phyloP scores from a whole-genome alignment of 495 filamentous ascomycete genomes.

The Podospora appendiculata region DNA sequence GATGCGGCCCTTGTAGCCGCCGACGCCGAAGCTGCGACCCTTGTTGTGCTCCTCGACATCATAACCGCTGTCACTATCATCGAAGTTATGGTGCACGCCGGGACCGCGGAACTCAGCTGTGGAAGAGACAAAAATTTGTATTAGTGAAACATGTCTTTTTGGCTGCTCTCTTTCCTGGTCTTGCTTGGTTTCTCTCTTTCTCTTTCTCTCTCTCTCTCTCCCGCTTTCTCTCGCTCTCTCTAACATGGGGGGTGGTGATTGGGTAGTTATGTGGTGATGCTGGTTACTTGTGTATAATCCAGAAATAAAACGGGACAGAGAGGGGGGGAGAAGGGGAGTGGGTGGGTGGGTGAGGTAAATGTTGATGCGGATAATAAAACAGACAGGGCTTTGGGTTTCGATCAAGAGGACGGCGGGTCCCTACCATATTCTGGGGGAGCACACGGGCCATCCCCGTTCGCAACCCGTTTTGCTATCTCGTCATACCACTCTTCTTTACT shows the following conservation, averaged over 20 bases:
- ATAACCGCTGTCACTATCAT: conserved; percentile 88
- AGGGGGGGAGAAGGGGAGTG: no score
- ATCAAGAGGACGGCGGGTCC: conserved; percentile 29
- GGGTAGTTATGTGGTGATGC: background rate
- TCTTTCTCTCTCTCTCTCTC: no score
- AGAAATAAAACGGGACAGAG: background rate
- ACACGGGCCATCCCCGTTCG: conserved; percentile 95
- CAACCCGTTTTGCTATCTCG: conserved; percentile 85
- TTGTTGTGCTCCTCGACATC: conserved; percentile 62
- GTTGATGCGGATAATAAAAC: no score
- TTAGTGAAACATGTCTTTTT: conserved; percentile 13
- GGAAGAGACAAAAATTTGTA: conserved; percentile 16
- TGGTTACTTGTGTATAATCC: no score
- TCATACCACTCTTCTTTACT: conserved; percentile 98
- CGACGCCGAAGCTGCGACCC: conserved; percentile 44
- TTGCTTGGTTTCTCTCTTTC: background rate
- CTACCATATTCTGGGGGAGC: conserved; percentile 99
- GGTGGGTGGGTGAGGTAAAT: no score
- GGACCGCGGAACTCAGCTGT: conserved; percentile 94
- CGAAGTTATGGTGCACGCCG: conserved; percentile 80
- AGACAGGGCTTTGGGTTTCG: background rate
- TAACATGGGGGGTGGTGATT: background rate
- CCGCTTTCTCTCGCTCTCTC: no score
- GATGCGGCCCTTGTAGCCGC: conserved; percentile 66
- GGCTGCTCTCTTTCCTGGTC: background rate